Percentiles rank a stretch among this genome's conserved stretches.
phyloP scores from a whole-genome alignment of 768 basidiomycete species.

The Terana coerulea region DNA sequence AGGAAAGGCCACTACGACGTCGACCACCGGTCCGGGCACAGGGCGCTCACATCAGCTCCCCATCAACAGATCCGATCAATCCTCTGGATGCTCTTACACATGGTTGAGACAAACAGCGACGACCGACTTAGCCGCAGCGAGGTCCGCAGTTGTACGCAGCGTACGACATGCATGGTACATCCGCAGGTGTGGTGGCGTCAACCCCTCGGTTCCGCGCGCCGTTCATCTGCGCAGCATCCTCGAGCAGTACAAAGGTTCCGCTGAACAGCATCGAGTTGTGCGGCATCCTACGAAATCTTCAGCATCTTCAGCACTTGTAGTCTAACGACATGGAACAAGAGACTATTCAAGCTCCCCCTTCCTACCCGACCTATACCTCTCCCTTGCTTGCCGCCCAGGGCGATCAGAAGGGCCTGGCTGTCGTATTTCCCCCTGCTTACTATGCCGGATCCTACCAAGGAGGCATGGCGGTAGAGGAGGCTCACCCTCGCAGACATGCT shows the following conservation, averaged over 20 bases:
- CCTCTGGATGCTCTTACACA: too few relatives aligned
- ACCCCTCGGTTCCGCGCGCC: not conserved
- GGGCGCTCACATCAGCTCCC: too few relatives aligned
- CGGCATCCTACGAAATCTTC: not conserved
- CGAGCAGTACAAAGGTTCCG: not conserved
- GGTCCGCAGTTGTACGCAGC: conserved; percentile 3
- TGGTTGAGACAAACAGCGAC: too few relatives aligned
- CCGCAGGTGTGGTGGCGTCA: not conserved
- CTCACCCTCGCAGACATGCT: not conserved
- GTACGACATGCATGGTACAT: not conserved
- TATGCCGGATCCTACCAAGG: not conserved
- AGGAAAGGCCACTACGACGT: too few relatives aligned
- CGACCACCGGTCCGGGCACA: too few relatives aligned
- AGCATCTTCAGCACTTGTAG: too few relatives aligned
- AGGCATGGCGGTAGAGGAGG: not conserved
- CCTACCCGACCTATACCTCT: not conserved
- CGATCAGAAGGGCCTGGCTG: not conserved
- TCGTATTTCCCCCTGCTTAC: not conserved
- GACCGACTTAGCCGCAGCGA: not conserved
- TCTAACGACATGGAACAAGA: not conserved
- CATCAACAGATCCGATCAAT: too few relatives aligned
- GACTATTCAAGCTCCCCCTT: not conserved
- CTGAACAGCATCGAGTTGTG: not conserved
- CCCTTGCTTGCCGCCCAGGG: not conserved
- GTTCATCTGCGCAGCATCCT: not conserved